Conservation (phyloP, 192 early-diverging fungal genomes). For the Irineochytrium annulatum region DNA sequence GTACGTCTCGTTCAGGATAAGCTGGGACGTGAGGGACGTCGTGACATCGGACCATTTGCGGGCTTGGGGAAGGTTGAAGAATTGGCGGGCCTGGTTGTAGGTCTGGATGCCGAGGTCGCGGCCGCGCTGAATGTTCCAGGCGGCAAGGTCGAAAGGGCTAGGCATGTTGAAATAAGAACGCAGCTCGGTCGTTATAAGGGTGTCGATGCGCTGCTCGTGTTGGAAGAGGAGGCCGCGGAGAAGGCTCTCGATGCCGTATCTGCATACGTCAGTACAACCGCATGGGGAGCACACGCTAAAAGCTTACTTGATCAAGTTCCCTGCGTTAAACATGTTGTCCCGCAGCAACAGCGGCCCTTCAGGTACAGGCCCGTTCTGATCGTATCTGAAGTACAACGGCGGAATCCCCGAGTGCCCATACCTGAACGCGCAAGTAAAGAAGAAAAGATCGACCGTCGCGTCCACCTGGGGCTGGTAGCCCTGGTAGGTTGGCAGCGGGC, state of each 20-base stretch:
- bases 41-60: slow-evolving; percentile 31
- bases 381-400: slow-evolving; percentile 18
- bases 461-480: slow-evolving; percentile 33
- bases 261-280: slow-evolving; percentile 8
- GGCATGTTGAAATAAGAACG: too few relatives aligned
- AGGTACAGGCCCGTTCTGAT: slow-evolving; percentile 24
- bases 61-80: slow-evolving; percentile 11
- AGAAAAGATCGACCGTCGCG: slow-evolving; percentile 32
- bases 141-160: too few relatives aligned
- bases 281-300: slow-evolving; percentile 9
- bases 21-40: slow-evolving; percentile 10
- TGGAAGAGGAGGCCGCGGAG: slow-evolving; percentile 37
- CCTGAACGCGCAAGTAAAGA: slow-evolving; percentile 32
- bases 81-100: slow-evolving; percentile 24
- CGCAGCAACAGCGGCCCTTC: slow-evolving; percentile 13
- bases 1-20: slow-evolving; percentile 20
- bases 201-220: too few relatives aligned
- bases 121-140: too few relatives aligned
- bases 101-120: slow-evolving; percentile 32
- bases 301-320: too few relatives aligned
- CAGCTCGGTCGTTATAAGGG: too few relatives aligned
- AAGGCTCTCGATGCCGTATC: slow-evolving; percentile 22
- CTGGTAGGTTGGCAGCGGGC: slow-evolving; percentile 18
- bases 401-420: slow-evolving; percentile 37
- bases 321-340: slow-evolving; percentile 4